Conservation (phyloP, 2,329 filamentous ascomycete genomes). For the Emmonsiellopsis sp. region DNA sequence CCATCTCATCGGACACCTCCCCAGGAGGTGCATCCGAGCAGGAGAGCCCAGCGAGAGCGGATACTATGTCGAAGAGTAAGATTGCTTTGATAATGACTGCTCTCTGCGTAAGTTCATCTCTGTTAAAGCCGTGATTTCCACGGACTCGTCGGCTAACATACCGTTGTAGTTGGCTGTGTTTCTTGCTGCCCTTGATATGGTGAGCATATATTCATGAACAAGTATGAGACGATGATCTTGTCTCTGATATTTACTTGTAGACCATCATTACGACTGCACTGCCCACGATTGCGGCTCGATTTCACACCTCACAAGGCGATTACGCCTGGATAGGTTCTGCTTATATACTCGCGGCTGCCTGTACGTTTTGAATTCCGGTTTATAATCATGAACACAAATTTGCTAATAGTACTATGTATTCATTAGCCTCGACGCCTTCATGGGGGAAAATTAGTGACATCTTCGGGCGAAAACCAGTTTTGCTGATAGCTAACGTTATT, state of each 20-base stretch:
- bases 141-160: not conserved
- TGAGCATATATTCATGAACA: slow-evolving; percentile 14
- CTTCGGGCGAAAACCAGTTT: slow-evolving; percentile 54
- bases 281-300: slow-evolving; percentile 23
- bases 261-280: slow-evolving; percentile 28
- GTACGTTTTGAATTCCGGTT: slow-evolving; percentile 13
- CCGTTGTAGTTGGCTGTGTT: slow-evolving; percentile 45
- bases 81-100: slow-evolving; percentile 11
- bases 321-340: slow-evolving; percentile 31
- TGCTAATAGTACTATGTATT: not conserved
- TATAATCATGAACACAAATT: not conserved
- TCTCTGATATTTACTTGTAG: slow-evolving; percentile 1
- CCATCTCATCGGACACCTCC: not conserved
- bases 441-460: slow-evolving; percentile 58
- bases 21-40: not conserved
- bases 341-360: slow-evolving; percentile 25
- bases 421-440: slow-evolving; percentile 32
- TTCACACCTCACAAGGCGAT: slow-evolving; percentile 22
- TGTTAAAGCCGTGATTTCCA: not conserved
- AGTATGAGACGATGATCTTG: not conserved
- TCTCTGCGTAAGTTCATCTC: slow-evolving; percentile 8
- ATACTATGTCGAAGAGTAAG: slow-evolving; percentile 8
- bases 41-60: not conserved
- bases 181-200: slow-evolving; percentile 51
- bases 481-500: slow-evolving; percentile 50